phyloP scores from a whole-genome alignment of 2,329 filamentous ascomycete genomes.

The Apiospora saccharicola region DNA sequence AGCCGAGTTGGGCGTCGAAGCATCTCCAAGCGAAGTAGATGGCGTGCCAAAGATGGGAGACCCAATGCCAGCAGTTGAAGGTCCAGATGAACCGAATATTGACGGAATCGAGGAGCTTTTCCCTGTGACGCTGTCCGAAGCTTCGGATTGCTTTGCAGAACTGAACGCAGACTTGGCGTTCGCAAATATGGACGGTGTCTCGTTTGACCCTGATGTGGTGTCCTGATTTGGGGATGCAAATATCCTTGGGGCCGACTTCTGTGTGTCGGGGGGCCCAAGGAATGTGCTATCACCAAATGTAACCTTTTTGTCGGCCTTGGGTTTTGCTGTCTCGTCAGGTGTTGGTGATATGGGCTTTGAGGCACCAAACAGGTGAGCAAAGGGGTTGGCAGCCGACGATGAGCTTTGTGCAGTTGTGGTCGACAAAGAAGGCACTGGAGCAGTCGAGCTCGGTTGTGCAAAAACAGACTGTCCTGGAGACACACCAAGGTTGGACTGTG shows the following conservation, averaged over 20 bases:
- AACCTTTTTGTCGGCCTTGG: constrained; percentile 29
- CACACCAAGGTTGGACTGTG: constrained; percentile 1
- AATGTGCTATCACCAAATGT: constrained; percentile 29
- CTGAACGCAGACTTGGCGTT: neutral
- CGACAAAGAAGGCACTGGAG: constrained; percentile 25
- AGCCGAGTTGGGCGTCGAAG: neutral
- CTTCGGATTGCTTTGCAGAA: neutral
- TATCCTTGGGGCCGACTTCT: constrained; percentile 20
- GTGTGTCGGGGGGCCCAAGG: neutral
- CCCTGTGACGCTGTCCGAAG: neutral
- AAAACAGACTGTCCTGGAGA: constrained; percentile 20
- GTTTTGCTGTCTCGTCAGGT: neutral
- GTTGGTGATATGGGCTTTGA: neutral
- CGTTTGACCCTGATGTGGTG: neutral
- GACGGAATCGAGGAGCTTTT: neutral
- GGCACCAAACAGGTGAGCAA: constrained; percentile 6
- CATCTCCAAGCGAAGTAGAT: neutral
- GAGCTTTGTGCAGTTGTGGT: neutral
- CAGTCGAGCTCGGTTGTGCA: constrained; percentile 1
- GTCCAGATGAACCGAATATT: constrained; percentile 24
- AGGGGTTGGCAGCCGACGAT: constrained; percentile 13
- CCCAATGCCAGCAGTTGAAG: constrained; percentile 22
- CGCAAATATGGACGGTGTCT: neutral
- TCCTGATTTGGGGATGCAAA: constrained; percentile 30
- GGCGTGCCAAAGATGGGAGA: constrained; percentile 13